phyloP scores from a whole-genome alignment of 2,329 filamentous ascomycete genomes.

The Penicillium sumatraense region DNA sequence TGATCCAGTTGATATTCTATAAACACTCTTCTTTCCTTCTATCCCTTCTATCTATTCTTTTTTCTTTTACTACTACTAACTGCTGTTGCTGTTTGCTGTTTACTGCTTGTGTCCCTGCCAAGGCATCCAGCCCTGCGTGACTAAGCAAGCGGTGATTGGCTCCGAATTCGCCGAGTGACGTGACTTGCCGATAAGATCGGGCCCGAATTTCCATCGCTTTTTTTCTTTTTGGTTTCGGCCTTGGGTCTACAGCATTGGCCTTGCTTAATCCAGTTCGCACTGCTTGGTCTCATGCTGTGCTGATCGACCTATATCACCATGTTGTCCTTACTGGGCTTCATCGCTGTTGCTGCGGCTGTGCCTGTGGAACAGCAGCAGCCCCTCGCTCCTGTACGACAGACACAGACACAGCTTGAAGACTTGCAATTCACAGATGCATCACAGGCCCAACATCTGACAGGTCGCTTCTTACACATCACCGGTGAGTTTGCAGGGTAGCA shows the following conservation, averaged over 20 bases:
- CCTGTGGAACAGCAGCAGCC: constrained; percentile 16
- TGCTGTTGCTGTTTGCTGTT: neutral
- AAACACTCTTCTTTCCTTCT: neutral
- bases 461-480: constrained; percentile 44
- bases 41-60: neutral
- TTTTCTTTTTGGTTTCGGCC: neutral
- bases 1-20: neutral
- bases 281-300: neutral
- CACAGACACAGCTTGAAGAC: too few species aligned
- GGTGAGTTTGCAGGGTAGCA: constrained; percentile 24
- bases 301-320: constrained; percentile 13
- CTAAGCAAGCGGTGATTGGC: neutral
- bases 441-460: constrained; percentile 24
- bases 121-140: neutral
- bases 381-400: constrained; percentile 18
- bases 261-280: too few species aligned
- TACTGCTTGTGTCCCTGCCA: neutral
- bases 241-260: too few species aligned
- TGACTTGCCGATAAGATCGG: neutral
- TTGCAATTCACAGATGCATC: neutral
- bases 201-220: neutral
- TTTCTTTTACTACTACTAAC: neutral
- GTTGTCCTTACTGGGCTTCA: constrained; percentile 22
- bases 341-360: constrained; percentile 19
- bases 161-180: neutral